These are phyloP conservation scores for Trichosporon ovoides DNA, from an alignment of 1,284 basidiomycete genomes.

Conservation along the genomic window DNA sequence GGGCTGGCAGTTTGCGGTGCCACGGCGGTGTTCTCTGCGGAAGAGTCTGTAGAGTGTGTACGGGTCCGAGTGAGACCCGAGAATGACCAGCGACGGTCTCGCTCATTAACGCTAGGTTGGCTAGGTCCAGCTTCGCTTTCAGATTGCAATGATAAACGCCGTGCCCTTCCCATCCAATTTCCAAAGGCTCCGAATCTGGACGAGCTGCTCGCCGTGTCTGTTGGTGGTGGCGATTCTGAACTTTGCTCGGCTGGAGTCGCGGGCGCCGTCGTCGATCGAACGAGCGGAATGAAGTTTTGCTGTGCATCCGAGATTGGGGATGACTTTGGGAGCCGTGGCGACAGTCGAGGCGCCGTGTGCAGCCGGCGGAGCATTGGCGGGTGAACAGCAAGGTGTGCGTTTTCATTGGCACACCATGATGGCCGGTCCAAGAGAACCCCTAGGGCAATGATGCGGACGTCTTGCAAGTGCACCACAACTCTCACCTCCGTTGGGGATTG, in stretches of 20 bases:
- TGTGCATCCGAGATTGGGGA: background rate
- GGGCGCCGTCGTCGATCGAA: slow-evolving; percentile 18
- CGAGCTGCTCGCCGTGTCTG: background rate
- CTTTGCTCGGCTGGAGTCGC: background rate
- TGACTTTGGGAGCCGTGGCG: background rate
- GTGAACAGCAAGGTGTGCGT: slow-evolving; percentile 41
- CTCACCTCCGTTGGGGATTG: slow-evolving; percentile 35
- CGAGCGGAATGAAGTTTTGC: slow-evolving; percentile 26
- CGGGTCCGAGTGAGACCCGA: background rate
- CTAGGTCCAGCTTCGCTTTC: background rate
- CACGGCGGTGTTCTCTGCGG: background rate
- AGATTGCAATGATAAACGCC: background rate
- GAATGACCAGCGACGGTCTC: background rate
- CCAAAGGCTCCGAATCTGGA: background rate
- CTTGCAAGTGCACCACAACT: slow-evolving; percentile 38
- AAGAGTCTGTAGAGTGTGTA: background rate
- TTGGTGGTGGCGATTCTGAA: background rate
- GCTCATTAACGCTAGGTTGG: background rate
- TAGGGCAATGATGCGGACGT: slow-evolving; percentile 41
- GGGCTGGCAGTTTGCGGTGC: background rate
- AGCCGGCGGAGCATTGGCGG: slow-evolving; percentile 37
- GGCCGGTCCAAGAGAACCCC: slow-evolving; percentile 31
- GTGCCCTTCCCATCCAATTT: background rate
- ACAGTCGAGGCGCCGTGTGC: background rate
- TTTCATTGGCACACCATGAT: slow-evolving; percentile 40